Conservation (phyloP, 129 eudicot species). For the Pseudognaphalium luteoalbum region DNA sequence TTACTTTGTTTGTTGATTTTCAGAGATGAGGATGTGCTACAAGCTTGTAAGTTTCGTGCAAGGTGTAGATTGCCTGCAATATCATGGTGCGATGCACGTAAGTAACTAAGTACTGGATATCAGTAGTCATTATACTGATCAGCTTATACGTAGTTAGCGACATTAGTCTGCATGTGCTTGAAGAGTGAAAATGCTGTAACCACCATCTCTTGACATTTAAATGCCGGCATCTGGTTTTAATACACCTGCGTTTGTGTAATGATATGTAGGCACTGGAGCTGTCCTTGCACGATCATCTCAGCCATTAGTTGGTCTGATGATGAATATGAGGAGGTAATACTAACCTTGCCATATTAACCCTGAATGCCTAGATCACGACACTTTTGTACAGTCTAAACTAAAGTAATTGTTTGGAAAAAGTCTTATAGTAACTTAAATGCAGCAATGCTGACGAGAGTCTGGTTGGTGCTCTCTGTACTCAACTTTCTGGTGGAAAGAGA, state of each 20-base stretch:
- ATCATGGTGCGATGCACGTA: constrained; percentile 89
- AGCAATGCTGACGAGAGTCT: constrained; percentile 96
- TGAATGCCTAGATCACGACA: constrained; percentile 5
- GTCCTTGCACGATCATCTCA: constrained; percentile 98
- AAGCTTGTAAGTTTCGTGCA: constrained; percentile 96
- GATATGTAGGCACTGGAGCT: constrained; percentile 69
- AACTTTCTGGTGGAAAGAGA: constrained; percentile 54
- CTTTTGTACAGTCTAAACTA: constrained; percentile 22
- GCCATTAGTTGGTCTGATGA: constrained; percentile 96
- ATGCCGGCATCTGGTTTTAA: constrained; percentile 12
- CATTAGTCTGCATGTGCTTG: neutral
- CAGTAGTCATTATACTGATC: neutral
- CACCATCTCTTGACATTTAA: constrained; percentile 15
- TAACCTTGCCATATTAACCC: neutral
- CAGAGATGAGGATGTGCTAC: constrained; percentile 88
- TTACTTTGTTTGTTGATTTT: constrained; percentile 25
- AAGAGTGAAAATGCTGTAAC: neutral
- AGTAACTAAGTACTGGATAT: constrained; percentile 10
- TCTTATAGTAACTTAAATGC: constrained; percentile 32
- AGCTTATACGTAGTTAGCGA: neutral
- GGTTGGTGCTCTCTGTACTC: constrained; percentile 88
- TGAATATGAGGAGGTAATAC: constrained; percentile 97
- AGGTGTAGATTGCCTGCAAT: constrained; percentile 87
- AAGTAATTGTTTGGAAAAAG: constrained; percentile 7
- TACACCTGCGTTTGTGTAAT: constrained; percentile 16